phyloP scores from a whole-genome alignment of 768 basidiomycete species.

The Naematelia aurantialba region DNA sequence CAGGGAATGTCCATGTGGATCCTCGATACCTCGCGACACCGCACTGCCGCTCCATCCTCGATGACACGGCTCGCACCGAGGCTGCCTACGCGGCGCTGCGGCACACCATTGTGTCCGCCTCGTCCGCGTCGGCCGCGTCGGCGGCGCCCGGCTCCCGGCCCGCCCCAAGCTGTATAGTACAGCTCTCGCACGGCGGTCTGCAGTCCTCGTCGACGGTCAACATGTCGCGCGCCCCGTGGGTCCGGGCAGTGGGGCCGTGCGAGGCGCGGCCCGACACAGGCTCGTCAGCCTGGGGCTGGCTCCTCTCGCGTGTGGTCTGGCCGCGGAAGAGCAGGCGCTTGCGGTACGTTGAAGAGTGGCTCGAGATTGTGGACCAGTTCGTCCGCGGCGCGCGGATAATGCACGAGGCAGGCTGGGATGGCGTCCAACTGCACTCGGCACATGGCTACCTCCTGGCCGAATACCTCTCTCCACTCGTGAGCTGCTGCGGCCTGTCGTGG shows the following conservation, averaged over 20 bases:
- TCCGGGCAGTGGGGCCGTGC: constrained; percentile 69
- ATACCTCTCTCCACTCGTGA: constrained; percentile 39
- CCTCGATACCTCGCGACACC: constrained; percentile 34
- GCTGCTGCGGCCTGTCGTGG: neutral
- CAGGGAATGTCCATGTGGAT: constrained; percentile 51
- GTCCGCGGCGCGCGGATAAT: constrained; percentile 66
- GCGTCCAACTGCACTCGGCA: constrained; percentile 68
- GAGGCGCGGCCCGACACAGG: constrained; percentile 33
- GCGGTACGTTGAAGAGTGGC: constrained; percentile 66
- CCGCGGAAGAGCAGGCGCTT: constrained; percentile 45
- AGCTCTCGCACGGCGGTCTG: constrained; percentile 72
- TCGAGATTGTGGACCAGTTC: constrained; percentile 61
- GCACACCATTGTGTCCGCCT: neutral
- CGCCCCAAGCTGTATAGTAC: constrained; percentile 61
- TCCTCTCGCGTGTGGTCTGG: constrained; percentile 61
- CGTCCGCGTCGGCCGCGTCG: no score
- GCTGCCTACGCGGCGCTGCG: constrained; percentile 21
- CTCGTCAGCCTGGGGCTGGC: constrained; percentile 51
- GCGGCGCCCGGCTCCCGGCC: neutral
- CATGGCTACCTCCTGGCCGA: constrained; percentile 44
- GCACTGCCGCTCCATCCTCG: constrained; percentile 25
- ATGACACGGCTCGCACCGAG: constrained; percentile 10
- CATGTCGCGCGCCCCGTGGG: constrained; percentile 60
- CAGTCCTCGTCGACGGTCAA: constrained; percentile 73
- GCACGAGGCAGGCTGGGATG: constrained; percentile 70